phyloP scores from a whole-genome alignment of 768 basidiomycete genomes.

The Phanerochaete carnosa region DNA sequence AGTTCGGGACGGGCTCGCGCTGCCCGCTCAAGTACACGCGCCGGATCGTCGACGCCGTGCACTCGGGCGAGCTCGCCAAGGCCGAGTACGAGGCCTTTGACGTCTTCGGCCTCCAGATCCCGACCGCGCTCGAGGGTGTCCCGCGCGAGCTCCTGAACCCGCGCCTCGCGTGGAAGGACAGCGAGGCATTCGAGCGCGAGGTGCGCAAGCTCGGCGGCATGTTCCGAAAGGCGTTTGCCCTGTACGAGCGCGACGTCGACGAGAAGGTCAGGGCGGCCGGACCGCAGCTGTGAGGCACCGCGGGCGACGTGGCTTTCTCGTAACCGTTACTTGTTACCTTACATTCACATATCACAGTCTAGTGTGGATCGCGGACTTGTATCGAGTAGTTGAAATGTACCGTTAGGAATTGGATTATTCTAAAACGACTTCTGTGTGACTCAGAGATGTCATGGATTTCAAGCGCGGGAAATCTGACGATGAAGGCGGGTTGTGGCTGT shows the following conservation, averaged over 20 bases:
- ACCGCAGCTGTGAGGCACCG: constrained; percentile 36
- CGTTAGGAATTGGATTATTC: no score
- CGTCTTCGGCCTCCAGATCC: constrained; percentile 82
- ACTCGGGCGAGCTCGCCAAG: constrained; percentile 85
- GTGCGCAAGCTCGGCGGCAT: constrained; percentile 85
- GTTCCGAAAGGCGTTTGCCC: constrained; percentile 91
- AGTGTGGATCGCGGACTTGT: background rate
- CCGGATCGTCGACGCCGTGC: constrained; percentile 94
- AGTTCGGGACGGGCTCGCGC: constrained; percentile 89
- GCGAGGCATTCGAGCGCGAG: constrained; percentile 87
- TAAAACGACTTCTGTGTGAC: no score
- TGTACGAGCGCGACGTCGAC: constrained; percentile 86
- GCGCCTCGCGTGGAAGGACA: constrained; percentile 79
- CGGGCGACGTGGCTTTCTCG: background rate
- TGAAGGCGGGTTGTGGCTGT: no score
- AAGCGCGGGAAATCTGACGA: no score
- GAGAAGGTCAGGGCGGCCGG: constrained; percentile 81
- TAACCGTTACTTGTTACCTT: background rate
- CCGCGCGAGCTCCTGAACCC: constrained; percentile 92
- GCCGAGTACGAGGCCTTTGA: constrained; percentile 84
- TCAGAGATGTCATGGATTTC: no score
- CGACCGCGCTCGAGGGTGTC: constrained; percentile 79
- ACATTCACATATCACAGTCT: background rate
- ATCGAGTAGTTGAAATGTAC: background rate
- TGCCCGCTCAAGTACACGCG: constrained; percentile 97